Conservation (phyloP, 2,329 filamentous ascomycete species). For the Phaeosphaeriaceae sp. region DNA sequence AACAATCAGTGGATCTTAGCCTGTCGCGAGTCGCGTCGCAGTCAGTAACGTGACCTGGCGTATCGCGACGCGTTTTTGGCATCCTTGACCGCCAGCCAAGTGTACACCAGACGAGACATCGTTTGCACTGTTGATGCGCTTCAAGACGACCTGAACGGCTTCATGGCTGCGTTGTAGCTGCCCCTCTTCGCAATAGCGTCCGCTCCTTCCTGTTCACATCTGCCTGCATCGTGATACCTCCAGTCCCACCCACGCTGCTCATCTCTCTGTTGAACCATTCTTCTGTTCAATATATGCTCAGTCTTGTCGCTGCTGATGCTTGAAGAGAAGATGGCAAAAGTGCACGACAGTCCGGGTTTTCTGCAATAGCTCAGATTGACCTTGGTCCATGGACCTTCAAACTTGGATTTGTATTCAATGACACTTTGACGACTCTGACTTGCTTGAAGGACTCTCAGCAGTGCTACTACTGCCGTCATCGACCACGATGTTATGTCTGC, state of each 20-base stretch:
- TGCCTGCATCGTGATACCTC: too few relatives aligned
- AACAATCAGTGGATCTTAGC: conserved; percentile 21
- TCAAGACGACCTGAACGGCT: neutral
- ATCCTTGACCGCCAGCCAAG: neutral
- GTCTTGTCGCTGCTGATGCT: neutral
- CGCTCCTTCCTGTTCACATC: neutral
- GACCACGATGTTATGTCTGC: neutral
- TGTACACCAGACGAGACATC: neutral
- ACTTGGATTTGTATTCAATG: neutral
- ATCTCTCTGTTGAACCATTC: neutral
- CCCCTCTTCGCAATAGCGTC: neutral
- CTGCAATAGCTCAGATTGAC: neutral
- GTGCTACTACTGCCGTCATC: neutral
- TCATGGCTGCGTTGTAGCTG: neutral
- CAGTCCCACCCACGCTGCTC: neutral
- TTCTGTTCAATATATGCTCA: neutral
- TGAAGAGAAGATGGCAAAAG: neutral
- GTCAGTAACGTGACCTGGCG: conserved; percentile 22
- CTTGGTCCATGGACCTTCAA: neutral
- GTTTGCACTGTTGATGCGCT: neutral
- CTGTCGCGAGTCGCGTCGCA: conserved; percentile 13
- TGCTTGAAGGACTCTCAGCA: neutral
- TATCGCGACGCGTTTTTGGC: conserved; percentile 21
- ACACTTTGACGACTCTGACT: neutral
- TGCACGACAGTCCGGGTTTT: neutral